Evolutionary conservation across 768 basidiomycete genomes (phyloP).

Genomic region (Phlegmacium glaucopus): DNA sequence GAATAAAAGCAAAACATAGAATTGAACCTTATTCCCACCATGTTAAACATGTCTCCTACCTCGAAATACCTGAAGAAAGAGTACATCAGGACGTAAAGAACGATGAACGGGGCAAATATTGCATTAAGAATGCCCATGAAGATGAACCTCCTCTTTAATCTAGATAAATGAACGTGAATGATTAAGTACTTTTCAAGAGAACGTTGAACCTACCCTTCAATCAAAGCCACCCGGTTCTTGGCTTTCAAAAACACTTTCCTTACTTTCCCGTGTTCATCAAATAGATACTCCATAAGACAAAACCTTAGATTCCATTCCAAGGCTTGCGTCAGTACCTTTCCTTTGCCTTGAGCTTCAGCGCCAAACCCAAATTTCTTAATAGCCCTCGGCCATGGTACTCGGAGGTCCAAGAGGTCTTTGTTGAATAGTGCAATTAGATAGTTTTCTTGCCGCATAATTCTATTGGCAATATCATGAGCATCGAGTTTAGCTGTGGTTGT

Average conservation of each 20-base stretch:
- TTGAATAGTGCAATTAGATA: constrained; percentile 98
- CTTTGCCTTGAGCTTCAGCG: constrained; percentile 59
- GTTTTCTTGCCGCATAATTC: constrained; percentile 97
- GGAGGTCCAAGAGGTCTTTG: constrained; percentile 89
- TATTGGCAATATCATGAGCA: constrained; percentile 96
- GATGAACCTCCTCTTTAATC: constrained; percentile 81
- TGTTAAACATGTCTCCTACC: constrained; percentile 42
- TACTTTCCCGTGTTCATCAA: constrained; percentile 86
- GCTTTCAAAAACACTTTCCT: constrained; percentile 89
- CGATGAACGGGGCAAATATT: constrained; percentile 94
- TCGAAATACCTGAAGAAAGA: constrained; percentile 99
- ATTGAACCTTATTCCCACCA: not conserved
- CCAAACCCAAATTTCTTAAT: constrained; percentile 48
- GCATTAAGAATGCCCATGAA: constrained; percentile 98
- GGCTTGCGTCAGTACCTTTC: constrained; percentile 80
- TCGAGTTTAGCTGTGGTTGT: constrained; percentile 85
- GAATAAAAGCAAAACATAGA: too few species aligned
- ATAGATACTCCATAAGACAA: constrained; percentile 93
- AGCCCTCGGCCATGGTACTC: constrained; percentile 69
- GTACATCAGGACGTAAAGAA: constrained; percentile 94
- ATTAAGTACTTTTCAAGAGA: not conserved
- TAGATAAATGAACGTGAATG: constrained; percentile 26
- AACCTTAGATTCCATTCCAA: constrained; percentile 97
- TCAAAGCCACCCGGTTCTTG: constrained; percentile 71
- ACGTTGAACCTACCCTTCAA: constrained; percentile 65